A percentile compares a stretch with the other conserved stretches of the same genome.
These are phyloP conservation scores for Violaceomyces palustris DNA, from an alignment of 1,284 basidiomycete genomes.

Conservation along the genomic window DNA sequence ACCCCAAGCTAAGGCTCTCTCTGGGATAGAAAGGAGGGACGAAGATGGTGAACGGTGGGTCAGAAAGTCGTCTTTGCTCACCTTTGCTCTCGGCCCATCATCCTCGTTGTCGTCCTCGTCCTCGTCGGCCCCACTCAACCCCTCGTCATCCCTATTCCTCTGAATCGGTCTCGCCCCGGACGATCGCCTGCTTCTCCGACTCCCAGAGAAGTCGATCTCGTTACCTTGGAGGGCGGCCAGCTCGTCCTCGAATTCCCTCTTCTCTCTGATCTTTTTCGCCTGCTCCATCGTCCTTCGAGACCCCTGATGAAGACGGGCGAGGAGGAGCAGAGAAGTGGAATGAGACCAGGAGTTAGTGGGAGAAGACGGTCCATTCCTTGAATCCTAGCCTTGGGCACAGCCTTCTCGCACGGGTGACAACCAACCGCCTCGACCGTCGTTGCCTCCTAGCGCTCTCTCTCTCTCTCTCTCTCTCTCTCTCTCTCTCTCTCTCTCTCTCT, in stretches of 20 bases:
- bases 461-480: too few relatives aligned
- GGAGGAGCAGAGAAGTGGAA: too few relatives aligned
- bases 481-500: not conserved
- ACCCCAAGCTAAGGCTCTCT: not conserved
- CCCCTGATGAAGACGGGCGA: too few relatives aligned
- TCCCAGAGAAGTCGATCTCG: not conserved
- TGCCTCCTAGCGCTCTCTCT: too few relatives aligned
- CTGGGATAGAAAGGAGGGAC: not conserved
- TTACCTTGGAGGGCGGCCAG: constrained; percentile 4
- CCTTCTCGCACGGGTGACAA: too few relatives aligned
- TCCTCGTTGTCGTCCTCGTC: constrained; percentile 16
- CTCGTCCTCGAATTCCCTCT: constrained; percentile 24
- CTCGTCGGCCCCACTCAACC: too few relatives aligned
- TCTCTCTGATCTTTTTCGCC: constrained; percentile 13
- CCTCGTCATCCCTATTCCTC: not conserved
- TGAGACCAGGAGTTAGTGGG: too few relatives aligned
- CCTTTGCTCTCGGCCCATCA: constrained; percentile 9
- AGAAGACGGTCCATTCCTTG: too few relatives aligned
- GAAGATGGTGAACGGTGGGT: not conserved
- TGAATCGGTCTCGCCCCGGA: not conserved
- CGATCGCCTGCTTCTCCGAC: not conserved
- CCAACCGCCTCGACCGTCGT: too few relatives aligned
- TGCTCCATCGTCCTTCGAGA: constrained; percentile 20
- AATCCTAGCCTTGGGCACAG: too few relatives aligned
- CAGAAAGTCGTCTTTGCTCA: constrained; percentile 2